phyloP scores from a whole-genome alignment of 768 basidiomycete genomes.

The Kwoniella botswanensis region DNA sequence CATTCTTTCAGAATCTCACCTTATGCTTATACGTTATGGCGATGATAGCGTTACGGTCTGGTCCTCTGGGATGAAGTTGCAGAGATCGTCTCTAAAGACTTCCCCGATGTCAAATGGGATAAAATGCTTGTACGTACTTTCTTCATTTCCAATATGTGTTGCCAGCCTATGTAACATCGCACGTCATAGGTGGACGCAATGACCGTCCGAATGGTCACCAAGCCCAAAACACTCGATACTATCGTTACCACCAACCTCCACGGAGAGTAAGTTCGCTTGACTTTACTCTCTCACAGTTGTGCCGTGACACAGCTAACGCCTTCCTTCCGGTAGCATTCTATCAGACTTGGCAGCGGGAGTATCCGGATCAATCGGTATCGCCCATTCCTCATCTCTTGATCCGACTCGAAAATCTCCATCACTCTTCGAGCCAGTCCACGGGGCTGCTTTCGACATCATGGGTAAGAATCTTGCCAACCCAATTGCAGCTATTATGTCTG shows the following conservation, averaged over 20 bases:
- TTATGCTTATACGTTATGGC: not conserved
- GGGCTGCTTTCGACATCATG: slow-evolving; percentile 66
- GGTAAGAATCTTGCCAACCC: slow-evolving; percentile 65
- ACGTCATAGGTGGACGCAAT: slow-evolving; percentile 62
- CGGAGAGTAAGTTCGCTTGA: slow-evolving; percentile 49
- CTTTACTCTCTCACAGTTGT: no score
- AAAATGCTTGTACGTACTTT: slow-evolving; percentile 31
- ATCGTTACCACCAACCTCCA: slow-evolving; percentile 67
- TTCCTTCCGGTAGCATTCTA: slow-evolving; percentile 59
- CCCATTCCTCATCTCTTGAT: slow-evolving; percentile 64
- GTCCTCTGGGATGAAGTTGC: slow-evolving; percentile 57
- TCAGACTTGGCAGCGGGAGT: slow-evolving; percentile 65
- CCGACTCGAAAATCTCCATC: slow-evolving; percentile 60
- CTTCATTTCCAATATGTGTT: not conserved
- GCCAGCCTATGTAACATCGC: no score
- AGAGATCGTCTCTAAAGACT: slow-evolving; percentile 63
- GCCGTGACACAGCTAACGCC: not conserved
- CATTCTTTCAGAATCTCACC: no score
- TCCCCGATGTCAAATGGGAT: slow-evolving; percentile 61
- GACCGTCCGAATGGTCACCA: slow-evolving; percentile 61
- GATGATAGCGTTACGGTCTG: slow-evolving; percentile 42
- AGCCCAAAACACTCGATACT: slow-evolving; percentile 65
- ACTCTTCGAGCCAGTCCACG: slow-evolving; percentile 65
- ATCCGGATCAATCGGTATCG: slow-evolving; percentile 66
- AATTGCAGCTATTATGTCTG: slow-evolving; percentile 64